Conservation (phyloP, 139 green algal species). For the Chlorella sp. region DNA sequence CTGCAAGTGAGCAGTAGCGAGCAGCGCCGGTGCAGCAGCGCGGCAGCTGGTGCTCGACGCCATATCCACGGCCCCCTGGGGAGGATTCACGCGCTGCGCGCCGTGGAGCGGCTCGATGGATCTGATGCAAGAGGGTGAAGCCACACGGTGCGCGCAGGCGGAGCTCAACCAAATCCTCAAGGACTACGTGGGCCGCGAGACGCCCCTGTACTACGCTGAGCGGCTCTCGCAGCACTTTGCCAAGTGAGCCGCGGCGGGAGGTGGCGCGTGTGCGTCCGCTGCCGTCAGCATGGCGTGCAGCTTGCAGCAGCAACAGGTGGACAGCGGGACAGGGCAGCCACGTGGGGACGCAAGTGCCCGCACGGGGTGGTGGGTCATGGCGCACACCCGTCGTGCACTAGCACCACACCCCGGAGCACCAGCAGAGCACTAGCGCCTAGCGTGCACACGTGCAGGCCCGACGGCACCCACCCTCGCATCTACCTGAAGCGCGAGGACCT, state of each 20-base stretch:
- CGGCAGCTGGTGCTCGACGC: too few species aligned
- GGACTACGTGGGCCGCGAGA: conserved; percentile 92
- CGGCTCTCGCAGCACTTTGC: conserved; percentile 81
- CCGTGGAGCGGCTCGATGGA: too few species aligned
- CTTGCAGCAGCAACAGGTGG: not conserved
- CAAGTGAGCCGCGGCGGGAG: conserved; percentile 16
- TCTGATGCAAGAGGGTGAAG: too few species aligned
- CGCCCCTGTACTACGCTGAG: conserved; percentile 93
- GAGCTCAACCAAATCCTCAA: conserved; percentile 85
- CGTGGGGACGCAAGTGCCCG: not conserved
- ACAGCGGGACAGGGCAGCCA: not conserved
- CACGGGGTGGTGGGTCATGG: not conserved
- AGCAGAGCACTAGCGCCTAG: not conserved
- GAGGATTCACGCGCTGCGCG: too few species aligned
- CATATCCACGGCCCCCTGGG: too few species aligned
- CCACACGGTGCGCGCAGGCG: conserved; percentile 57
- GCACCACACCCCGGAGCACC: not conserved
- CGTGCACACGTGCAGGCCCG: conserved; percentile 19
- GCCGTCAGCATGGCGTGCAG: not conserved
- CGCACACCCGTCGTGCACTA: not conserved
- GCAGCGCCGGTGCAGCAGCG: too few species aligned
- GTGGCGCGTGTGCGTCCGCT: too few species aligned
- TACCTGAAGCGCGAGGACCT: conserved; percentile 99
- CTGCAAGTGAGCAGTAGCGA: too few species aligned
- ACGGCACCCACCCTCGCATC: conserved; percentile 65